A percentile compares a stretch with the other conserved stretches of the same genome.
Evolutionary conservation across 345 rosid species (phyloP).

Genomic region (Lepidium aucheri): DNA sequence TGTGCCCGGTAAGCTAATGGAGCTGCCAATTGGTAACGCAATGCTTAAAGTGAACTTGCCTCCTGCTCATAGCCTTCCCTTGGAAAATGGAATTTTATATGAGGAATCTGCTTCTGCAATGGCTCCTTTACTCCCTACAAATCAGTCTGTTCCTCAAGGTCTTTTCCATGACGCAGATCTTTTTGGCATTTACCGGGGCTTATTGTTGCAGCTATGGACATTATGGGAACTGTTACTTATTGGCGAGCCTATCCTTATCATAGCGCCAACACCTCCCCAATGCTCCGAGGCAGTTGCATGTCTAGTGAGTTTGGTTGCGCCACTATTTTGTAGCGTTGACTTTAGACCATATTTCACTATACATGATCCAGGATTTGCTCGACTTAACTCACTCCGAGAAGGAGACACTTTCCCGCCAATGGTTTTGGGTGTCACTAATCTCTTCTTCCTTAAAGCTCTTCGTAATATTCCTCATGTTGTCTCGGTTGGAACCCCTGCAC

Average conservation of each 20-base stretch:
- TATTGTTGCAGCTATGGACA: slow-evolving; percentile 84
- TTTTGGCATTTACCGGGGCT: slow-evolving; percentile 74
- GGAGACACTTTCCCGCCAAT: slow-evolving; percentile 85
- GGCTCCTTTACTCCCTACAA: slow-evolving; percentile 89
- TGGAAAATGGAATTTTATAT: slow-evolving; percentile 45
- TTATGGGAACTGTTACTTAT: slow-evolving; percentile 87
- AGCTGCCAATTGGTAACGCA: slow-evolving; percentile 93
- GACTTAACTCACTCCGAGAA: slow-evolving; percentile 60
- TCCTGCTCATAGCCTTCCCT: slow-evolving; percentile 80
- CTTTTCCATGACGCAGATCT: slow-evolving; percentile 94
- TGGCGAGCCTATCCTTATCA: slow-evolving; percentile 88
- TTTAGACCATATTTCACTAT: slow-evolving; percentile 98
- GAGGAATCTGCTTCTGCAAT: slow-evolving; percentile 80
- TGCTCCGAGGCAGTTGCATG: slow-evolving; percentile 96
- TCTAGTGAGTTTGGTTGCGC: slow-evolving; percentile 91
- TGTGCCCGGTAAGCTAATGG: slow-evolving; percentile 77
- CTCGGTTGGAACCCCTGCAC: slow-evolving; percentile 80
- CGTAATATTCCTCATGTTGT: slow-evolving; percentile 76
- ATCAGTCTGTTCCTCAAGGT: slow-evolving; percentile 91
- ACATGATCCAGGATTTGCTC: slow-evolving; percentile 80
- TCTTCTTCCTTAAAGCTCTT: slow-evolving; percentile 90
- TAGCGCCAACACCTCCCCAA: slow-evolving; percentile 95
- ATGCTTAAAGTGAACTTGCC: slow-evolving; percentile 78
- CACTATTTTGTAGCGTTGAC: slow-evolving; percentile 74
- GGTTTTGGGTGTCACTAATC: slow-evolving; percentile 91